Conservation (phyloP, 768 basidiomycete genomes). For the Xanthoconium stramineum region DNA sequence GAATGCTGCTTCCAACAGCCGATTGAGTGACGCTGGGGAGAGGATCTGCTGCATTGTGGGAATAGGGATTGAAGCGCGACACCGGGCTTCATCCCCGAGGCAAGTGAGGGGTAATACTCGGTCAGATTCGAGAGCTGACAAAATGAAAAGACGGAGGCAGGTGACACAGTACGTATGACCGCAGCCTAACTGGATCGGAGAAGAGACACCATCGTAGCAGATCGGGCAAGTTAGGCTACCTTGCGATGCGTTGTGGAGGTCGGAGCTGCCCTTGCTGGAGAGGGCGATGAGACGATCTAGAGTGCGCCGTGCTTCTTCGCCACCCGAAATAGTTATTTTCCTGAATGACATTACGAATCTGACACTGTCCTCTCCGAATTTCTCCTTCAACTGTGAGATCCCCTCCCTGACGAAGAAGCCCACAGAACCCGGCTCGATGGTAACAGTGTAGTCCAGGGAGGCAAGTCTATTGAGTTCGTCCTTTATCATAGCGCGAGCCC, state of each 20-base stretch:
- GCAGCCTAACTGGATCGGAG: constrained; percentile 52
- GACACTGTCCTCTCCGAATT: constrained; percentile 53
- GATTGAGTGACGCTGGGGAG: constrained; percentile 48
- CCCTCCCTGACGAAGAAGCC: constrained; percentile 52
- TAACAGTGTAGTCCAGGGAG: constrained; percentile 39
- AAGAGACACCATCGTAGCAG: constrained; percentile 43
- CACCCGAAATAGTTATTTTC: constrained; percentile 51
- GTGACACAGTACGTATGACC: constrained; percentile 64
- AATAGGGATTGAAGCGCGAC: constrained; percentile 53
- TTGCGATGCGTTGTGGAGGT: not conserved
- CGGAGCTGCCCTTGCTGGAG: constrained; percentile 28
- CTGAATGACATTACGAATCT: constrained; percentile 40
- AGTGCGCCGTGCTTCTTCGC: constrained; percentile 51
- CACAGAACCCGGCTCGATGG: constrained; percentile 38
- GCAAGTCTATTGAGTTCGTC: constrained; percentile 47
- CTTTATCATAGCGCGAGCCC: constrained; percentile 44
- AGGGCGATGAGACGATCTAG: constrained; percentile 44
- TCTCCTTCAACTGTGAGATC: constrained; percentile 47
- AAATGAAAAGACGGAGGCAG: constrained; percentile 58
- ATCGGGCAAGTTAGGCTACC: constrained; percentile 44
- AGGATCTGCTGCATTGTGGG: constrained; percentile 49
- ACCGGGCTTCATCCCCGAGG: constrained; percentile 61
- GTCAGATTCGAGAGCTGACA: constrained; percentile 50
- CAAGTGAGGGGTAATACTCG: constrained; percentile 70
- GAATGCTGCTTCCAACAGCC: constrained; percentile 55